Percentiles rank a stretch among this genome's conserved stretches.
Conservation (phyloP, 2,329 filamentous ascomycete species). For the Orbilia javanica region DNA sequence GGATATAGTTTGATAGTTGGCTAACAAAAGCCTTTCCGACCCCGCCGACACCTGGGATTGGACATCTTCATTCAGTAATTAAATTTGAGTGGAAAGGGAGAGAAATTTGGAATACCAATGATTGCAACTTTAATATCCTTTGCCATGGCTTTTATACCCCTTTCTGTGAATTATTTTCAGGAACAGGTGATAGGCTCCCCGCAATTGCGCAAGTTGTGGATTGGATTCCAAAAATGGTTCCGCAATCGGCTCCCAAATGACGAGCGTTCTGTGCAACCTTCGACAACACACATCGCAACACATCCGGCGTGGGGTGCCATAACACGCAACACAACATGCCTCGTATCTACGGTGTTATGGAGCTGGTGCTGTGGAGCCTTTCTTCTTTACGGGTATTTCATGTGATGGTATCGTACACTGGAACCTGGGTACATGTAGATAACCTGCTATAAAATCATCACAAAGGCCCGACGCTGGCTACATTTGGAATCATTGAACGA, state of each 20-base stretch:
- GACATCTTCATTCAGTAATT: constrained; percentile 37
- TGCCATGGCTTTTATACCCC: constrained; percentile 31
- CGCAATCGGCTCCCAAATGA: constrained; percentile 47
- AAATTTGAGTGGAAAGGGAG: not conserved
- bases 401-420: no score
- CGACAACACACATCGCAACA: constrained; percentile 52
- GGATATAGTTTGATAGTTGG: constrained; percentile 75
- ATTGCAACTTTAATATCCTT: constrained; percentile 57
- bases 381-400: no score
- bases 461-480: not conserved
- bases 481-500: not conserved
- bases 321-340: constrained; percentile 1
- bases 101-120: constrained; percentile 48
- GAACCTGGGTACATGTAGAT: no score
- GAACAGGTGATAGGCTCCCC: not conserved
- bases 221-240: constrained; percentile 30
- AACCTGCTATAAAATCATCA: not conserved
- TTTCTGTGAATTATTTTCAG: constrained; percentile 7
- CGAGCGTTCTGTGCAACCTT: constrained; percentile 52
- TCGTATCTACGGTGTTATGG: no score
- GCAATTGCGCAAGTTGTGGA: constrained; percentile 29
- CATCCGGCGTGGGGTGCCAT: constrained; percentile 14
- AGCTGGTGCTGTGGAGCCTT: no score
- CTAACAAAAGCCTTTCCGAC: constrained; percentile 91
- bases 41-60: constrained; percentile 80